These are phyloP conservation scores for Exserohilum rostratum DNA, from an alignment of 2,329 filamentous ascomycete species.

Conservation along the genomic window DNA sequence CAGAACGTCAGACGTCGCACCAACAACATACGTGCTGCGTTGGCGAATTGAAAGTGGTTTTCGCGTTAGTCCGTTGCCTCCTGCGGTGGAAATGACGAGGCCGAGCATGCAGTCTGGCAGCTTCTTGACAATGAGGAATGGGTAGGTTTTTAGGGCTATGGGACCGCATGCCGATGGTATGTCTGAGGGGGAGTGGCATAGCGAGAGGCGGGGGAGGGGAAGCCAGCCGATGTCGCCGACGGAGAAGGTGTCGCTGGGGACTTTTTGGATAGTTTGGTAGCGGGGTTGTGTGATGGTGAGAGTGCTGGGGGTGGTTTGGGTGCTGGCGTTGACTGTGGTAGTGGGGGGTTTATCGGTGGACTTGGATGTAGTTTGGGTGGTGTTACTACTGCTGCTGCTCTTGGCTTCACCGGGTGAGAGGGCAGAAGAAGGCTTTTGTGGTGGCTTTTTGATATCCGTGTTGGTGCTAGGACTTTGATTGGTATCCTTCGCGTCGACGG, in stretches of 20 bases:
- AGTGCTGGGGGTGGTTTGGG: background rate
- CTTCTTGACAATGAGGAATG: slow-evolving; percentile 2
- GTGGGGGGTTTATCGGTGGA: too few relatives aligned
- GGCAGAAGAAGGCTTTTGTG: too few relatives aligned
- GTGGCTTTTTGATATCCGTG: too few relatives aligned
- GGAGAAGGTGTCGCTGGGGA: background rate
- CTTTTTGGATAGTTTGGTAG: background rate
- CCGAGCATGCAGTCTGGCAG: slow-evolving; percentile 1
- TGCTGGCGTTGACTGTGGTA: too few relatives aligned
- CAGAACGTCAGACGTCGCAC: background rate
- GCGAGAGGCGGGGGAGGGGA: background rate
- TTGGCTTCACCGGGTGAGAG: too few relatives aligned
- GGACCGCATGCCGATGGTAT: background rate
- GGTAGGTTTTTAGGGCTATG: background rate
- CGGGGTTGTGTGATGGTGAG: background rate
- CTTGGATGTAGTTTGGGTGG: too few relatives aligned
- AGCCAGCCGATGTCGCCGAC: background rate
- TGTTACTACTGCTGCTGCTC: too few relatives aligned
- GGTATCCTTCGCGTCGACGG: too few relatives aligned
- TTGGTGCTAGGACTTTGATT: too few relatives aligned
- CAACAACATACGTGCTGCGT: background rate
- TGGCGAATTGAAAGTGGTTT: background rate
- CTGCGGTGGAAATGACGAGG: background rate
- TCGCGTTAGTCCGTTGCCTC: background rate
- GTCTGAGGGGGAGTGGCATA: background rate